Percentiles rank a stretch among this genome's conserved stretches.
These are phyloP conservation scores for Pythium grandisporangium DNA, from an alignment of 352 stramenopile species.

Conservation along the genomic window DNA sequence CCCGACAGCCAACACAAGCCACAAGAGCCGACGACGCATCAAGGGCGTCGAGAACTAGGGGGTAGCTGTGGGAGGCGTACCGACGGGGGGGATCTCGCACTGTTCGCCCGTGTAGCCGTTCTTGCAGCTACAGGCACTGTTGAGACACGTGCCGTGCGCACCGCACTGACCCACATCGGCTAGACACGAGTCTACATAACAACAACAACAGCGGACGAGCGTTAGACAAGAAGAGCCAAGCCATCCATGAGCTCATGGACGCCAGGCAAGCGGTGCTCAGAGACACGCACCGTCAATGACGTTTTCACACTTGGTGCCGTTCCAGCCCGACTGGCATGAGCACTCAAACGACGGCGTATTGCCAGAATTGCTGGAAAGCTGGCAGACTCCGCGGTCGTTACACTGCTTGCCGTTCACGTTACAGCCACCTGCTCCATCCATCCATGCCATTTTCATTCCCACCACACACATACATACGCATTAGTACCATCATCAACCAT, in stretches of 20 bases:
- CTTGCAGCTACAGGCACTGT: constrained; percentile 23
- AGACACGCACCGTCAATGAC: constrained; percentile 27
- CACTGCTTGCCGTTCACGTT: constrained; percentile 41
- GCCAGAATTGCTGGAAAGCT: constrained; percentile 15
- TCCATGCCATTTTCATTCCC: not conserved
- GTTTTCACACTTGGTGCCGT: constrained; percentile 52
- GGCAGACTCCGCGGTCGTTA: constrained; percentile 58
- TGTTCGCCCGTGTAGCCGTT: constrained; percentile 33
- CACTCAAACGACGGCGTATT: constrained; percentile 42
- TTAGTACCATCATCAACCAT: too few species aligned
- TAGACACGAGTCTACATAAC: constrained; percentile 24
- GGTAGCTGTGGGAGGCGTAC: constrained; percentile 9
- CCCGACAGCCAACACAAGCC: too few species aligned
- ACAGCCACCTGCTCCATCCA: constrained; percentile 18
- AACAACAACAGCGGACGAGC: too few species aligned
- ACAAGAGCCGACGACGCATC: constrained; percentile 11
- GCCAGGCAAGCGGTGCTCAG: not conserved
- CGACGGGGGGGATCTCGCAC: constrained; percentile 29
- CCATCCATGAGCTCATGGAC: not conserved
- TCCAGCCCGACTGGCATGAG: constrained; percentile 58
- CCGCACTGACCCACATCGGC: constrained; percentile 33
- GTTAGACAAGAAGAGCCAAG: too few species aligned
- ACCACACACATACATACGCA: too few species aligned
- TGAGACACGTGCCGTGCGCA: constrained; percentile 27
- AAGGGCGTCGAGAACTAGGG: too few species aligned